Conservation (phyloP, 129 eudicot genomes). For the Flaveria brownii region DNA sequence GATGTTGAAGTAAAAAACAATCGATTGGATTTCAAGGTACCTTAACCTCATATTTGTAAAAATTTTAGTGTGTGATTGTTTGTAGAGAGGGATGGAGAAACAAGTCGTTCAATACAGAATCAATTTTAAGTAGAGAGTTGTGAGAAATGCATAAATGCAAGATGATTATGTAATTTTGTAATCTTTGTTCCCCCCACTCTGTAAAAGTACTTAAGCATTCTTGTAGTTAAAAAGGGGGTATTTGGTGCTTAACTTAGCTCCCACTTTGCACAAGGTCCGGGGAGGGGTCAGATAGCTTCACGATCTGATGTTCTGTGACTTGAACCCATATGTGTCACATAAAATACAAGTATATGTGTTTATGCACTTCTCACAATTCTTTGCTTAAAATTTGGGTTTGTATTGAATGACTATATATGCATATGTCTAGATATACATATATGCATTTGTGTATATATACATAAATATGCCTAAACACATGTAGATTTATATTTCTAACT, state of each 20-base stretch:
- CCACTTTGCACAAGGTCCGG: too few species aligned
- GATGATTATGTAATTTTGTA: background rate
- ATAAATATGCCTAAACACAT: too few species aligned
- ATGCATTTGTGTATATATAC: background rate
- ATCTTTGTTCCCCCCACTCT: background rate
- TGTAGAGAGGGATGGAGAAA: background rate
- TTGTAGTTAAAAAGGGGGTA: too few species aligned
- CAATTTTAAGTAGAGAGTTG: background rate
- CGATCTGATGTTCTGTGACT: too few species aligned
- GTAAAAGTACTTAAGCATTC: background rate
- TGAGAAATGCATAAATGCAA: background rate
- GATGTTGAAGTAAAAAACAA: slow-evolving; percentile 75
- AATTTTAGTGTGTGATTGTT: background rate
- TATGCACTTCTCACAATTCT: background rate
- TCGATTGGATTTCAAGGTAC: slow-evolving; percentile 94
- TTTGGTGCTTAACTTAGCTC: too few species aligned
- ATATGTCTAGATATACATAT: too few species aligned
- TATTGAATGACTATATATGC: background rate
- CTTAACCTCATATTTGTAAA: slow-evolving; percentile 7
- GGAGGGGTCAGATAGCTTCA: too few species aligned
- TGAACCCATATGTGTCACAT: background rate
- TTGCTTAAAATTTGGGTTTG: background rate
- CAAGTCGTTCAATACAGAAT: background rate
- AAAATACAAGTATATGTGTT: background rate
- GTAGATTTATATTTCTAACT: background rate